Evolutionary conservation across 805 yeast genomes (phyloP), one percentile per base, ranked within the genome.

Genomic region (Sugiyamaella qingdaonensis): DNA sequence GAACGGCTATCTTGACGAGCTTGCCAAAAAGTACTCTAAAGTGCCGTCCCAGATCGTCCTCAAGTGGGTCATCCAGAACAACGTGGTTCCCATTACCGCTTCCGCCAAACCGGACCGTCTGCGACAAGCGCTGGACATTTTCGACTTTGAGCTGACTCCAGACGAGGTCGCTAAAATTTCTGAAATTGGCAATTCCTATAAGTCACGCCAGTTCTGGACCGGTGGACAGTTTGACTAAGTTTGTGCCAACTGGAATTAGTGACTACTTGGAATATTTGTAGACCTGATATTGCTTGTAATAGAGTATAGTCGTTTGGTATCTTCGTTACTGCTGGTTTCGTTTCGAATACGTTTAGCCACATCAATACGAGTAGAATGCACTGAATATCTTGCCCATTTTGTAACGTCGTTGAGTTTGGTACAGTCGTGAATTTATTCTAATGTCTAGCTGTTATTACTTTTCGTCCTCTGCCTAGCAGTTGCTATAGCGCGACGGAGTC

Each of bases 11-110:
- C 75, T 86, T n/a, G 60, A 69, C 46, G 75, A 80, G 57, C 66
- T 87, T 41, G 86, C 88, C 21, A 65, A 77, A 50, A 80, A 80
- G 64, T 77, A 86, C 61, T 65, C 69, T 21, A 79, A 54, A 39
- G 36, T 49, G n/a, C 35, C 56, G 2, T 35, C 56, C 11, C 61
- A 56, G 37, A 52, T 56, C 14, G 21, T 54, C 51, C 70, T 86
- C 51, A 78, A 83, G 63, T 87, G 95, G 94, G 79, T 86, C 0
- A 71, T 80, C 54, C 81, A 82, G 61, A 84, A 84, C 59, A 90
- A 89, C 0, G 81, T 81, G 58, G 74, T 86, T 46, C 86, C 87
- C 2, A 72, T 86, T 58, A 88, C 86, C 21, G 85, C 85, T 67
- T 79, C 91, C 2, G 73, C 73, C 48, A 78, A 77, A 4, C 60